phyloP scores from a whole-genome alignment of 108 stramenopile species.

The Nannochloropsis oceanica region DNA sequence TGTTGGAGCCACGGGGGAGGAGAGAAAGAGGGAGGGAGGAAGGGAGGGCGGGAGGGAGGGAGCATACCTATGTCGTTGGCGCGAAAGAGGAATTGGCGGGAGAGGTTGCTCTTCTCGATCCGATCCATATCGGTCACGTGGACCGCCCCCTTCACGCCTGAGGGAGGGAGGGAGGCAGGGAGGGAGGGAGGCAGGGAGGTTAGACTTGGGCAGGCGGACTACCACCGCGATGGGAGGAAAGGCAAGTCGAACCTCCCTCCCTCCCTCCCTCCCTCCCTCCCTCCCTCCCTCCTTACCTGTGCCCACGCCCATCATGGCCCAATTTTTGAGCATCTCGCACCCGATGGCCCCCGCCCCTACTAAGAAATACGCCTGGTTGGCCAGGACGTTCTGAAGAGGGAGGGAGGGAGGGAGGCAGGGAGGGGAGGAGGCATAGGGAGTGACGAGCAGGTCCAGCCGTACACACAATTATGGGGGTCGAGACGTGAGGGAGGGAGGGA shows the following conservation, averaged over 20 bases:
- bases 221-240: not conserved
- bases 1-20: not conserved
- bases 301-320: slow-evolving; percentile 96
- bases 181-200: not conserved
- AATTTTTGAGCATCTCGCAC: slow-evolving; percentile 99
- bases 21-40: not conserved
- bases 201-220: not conserved
- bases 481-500: not conserved
- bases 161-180: no score
- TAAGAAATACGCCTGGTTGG: slow-evolving; percentile 46
- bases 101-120: slow-evolving; percentile 91
- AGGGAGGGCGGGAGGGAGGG: no score
- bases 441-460: not conserved
- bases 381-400: slow-evolving; percentile 6
- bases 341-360: slow-evolving; percentile 99
- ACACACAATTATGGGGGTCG: not conserved
- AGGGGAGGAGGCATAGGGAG: not conserved
- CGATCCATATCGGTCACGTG: slow-evolving; percentile 98
- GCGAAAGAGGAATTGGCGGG: slow-evolving; percentile 93
- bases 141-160: no score
- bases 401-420: not conserved
- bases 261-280: not conserved
- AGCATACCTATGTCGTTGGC: slow-evolving; percentile 65
- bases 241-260: no score
- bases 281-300: slow-evolving; percentile 54